A percentile compares a stretch with the other conserved stretches of the same genome.
Evolutionary conservation across 345 rosid species (phyloP).

Genomic region (Eucalyptus regnans): DNA sequence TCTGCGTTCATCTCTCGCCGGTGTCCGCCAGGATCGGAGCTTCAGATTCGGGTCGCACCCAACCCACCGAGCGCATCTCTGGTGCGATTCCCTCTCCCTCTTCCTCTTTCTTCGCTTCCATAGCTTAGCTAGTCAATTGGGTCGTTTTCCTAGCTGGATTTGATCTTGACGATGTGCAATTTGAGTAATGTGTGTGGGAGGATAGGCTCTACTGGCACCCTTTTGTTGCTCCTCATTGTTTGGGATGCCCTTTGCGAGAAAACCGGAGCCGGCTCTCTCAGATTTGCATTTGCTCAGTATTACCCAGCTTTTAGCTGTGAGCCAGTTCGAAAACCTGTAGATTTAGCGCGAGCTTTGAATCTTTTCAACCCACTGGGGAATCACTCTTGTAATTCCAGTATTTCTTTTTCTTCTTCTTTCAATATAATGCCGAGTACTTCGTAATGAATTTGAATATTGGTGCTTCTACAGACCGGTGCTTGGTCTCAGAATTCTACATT

Average conservation of each 20-base stretch:
- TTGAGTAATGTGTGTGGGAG: not conserved
- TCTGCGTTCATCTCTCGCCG: conserved; percentile 17
- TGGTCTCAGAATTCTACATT: not conserved
- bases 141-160: not conserved
- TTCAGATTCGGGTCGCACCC: conserved; percentile 50
- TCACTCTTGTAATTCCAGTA: not conserved
- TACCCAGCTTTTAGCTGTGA: not conserved
- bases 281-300: not conserved
- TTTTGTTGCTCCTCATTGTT: not conserved
- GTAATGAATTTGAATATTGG: not conserved
- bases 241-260: not conserved
- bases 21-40: conserved; percentile 18
- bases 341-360: not conserved
- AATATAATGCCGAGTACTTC: not conserved
- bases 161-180: not conserved
- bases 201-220: not conserved
- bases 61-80: conserved; percentile 86
- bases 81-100: conserved; percentile 21
- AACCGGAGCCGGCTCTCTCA: not conserved
- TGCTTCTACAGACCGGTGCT: not conserved
- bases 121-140: not conserved
- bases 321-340: not conserved
- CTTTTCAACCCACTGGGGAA: not conserved
- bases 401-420: not conserved
- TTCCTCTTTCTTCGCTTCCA: not conserved